phyloP scores from a whole-genome alignment of 345 rosid genomes.

The Eucalyptus marginata region DNA sequence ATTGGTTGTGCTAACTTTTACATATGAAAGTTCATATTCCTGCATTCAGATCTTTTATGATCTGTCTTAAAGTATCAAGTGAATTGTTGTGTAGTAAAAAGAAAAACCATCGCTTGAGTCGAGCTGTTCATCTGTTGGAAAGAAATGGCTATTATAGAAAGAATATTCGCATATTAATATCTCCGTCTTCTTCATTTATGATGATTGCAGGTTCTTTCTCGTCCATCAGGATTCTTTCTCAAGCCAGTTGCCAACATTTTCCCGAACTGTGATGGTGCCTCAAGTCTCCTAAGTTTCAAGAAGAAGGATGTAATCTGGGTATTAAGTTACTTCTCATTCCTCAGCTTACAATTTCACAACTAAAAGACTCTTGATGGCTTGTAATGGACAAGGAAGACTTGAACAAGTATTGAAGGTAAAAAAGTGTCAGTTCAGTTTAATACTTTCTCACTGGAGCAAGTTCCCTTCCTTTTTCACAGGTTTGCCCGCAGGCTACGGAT shows the following conservation, averaged over 20 bases:
- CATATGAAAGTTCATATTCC: not conserved
- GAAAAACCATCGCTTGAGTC: not conserved
- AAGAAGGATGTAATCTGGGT: constrained; percentile 85
- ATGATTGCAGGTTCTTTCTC: constrained; percentile 67
- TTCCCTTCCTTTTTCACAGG: constrained; percentile 32
- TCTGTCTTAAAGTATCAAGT: not conserved
- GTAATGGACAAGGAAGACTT: not conserved
- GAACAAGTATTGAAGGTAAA: not conserved
- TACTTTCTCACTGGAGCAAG: not conserved
- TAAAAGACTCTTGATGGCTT: not conserved
- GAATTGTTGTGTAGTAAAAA: not conserved
- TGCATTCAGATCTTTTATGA: not conserved
- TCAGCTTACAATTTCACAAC: not conserved
- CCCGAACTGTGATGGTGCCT: constrained; percentile 42
- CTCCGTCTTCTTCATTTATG: not conserved
- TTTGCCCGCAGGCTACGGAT: constrained; percentile 81
- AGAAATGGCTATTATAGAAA: not conserved
- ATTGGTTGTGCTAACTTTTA: not conserved
- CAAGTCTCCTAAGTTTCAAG: constrained; percentile 68
- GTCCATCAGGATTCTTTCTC: constrained; percentile 74
- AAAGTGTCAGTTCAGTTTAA: not conserved
- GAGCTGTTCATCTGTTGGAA: not conserved
- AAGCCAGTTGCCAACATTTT: constrained; percentile 71
- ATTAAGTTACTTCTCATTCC: not conserved
- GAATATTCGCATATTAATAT: not conserved